Base-by-base conservation (phyloP, 179 eudicot species). In the Patellifolia procumbens region DNA sequence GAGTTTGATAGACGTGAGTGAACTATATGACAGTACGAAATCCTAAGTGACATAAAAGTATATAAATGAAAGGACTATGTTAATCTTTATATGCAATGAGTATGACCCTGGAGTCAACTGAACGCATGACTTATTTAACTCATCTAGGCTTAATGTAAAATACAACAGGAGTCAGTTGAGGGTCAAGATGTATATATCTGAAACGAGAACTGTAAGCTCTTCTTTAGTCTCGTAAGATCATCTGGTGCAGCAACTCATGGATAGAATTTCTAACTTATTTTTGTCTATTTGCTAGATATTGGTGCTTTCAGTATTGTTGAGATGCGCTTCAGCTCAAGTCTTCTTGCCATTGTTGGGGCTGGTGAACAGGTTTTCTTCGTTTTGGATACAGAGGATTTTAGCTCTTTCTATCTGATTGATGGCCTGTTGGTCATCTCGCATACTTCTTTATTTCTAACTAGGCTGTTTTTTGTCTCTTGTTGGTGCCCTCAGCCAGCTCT, bases 271-370 rank as follows among this genome's bases (percentile, higher is more conserved):
- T 72, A 37, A 67, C 68, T 19, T 51, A 20, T 31, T 37, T 26
- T 63, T 70, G 16, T 73, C 58, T 69, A 17, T 64, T 58, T 84
- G 68, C 68, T 78, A 93, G 98, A 83, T 83, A 76, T 87, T 74
- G 98, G 98, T 78, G 98, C 97, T 56, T 92, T 89, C 80, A 82
- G 69, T 61, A 89, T 92, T 53, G 95, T 91, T 70, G 97, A 94
- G 81, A 94, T 94, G 98, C 92, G 91, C 62, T 94, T 82, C 78
- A 86, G 88, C 65, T 82, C 98, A 75, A 89, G 89, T 81, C 91
- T 94, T 74, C 88, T 94, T 62, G 97, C 94, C 78, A 87, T 94
- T 73, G 98, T 94, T 73, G 98, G 98, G 79, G 98, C 98, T 86
- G 98, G 97, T 73, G 93, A 92, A 88, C 98, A 92, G 97, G 98